A percentile compares a stretch with the other conserved stretches of the same genome.
Conservation (phyloP, 2,329 filamentous ascomycete genomes). For the Fusarium agapanthi region DNA sequence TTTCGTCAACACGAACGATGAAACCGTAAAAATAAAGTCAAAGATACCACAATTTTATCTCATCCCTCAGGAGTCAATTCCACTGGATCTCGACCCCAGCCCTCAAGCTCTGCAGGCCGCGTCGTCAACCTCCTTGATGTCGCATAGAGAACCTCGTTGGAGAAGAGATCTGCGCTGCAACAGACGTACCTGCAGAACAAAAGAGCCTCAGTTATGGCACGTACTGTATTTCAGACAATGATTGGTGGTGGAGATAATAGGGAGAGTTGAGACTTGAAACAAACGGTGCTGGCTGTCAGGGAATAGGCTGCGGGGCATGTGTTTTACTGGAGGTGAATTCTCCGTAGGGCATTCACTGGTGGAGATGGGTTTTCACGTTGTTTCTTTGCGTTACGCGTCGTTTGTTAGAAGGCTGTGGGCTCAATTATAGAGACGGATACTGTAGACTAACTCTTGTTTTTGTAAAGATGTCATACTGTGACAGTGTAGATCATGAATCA, state of each 20-base stretch:
- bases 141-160: background rate
- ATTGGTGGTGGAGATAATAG: slow-evolving; percentile 21
- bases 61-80: background rate
- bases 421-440: slow-evolving; percentile 6
- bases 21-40: background rate
- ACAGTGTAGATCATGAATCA: background rate
- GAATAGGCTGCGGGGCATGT: slow-evolving; percentile 10
- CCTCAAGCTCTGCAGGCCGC: background rate
- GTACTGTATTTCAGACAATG: background rate
- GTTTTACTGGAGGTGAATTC: slow-evolving; percentile 7
- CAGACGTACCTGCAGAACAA: background rate
- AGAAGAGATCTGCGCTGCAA: slow-evolving; percentile 7
- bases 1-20: background rate
- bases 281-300: slow-evolving; percentile 2
- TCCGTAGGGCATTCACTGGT: background rate
- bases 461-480: background rate
- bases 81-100: slow-evolving; percentile 17
- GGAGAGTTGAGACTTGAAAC: slow-evolving; percentile 20
- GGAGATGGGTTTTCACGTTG: background rate
- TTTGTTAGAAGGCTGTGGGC: slow-evolving; percentile 14
- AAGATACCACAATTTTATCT: slow-evolving; percentile 7
- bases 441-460: background rate
- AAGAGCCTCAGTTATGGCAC: background rate
- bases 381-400: slow-evolving; percentile 21
- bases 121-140: slow-evolving; percentile 12